phyloP scores from a whole-genome alignment of 1,284 basidiomycete genomes.

The Meira miltonrushii region DNA sequence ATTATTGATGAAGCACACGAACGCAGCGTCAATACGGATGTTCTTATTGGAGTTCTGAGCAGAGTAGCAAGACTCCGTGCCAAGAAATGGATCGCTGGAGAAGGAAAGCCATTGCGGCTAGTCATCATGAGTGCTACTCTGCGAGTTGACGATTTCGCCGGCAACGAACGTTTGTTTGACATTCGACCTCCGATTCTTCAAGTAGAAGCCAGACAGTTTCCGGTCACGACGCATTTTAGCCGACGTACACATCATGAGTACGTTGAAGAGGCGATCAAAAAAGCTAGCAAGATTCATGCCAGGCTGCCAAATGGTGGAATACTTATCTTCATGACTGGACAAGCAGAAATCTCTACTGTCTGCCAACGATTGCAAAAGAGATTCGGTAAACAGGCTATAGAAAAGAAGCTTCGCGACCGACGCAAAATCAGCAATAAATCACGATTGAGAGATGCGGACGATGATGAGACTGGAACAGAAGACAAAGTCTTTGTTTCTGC shows the following conservation, averaged over 20 bases:
- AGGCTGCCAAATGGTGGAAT: slow-evolving; percentile 68
- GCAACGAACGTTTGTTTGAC: slow-evolving; percentile 76
- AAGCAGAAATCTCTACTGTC: slow-evolving; percentile 67
- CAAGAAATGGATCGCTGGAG: slow-evolving; percentile 40
- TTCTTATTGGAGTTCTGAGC: slow-evolving; percentile 90
- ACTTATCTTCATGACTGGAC: slow-evolving; percentile 71
- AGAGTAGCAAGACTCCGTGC: slow-evolving; percentile 79
- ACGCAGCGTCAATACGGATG: slow-evolving; percentile 95
- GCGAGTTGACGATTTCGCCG: slow-evolving; percentile 84
- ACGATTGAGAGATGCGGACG: slow-evolving; percentile 10
- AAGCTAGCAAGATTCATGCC: slow-evolving; percentile 74
- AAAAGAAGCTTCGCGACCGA: slow-evolving; percentile 30
- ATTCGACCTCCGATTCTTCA: slow-evolving; percentile 82
- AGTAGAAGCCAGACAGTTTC: slow-evolving; percentile 84
- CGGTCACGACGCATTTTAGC: slow-evolving; percentile 91
- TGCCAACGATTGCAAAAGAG: slow-evolving; percentile 70
- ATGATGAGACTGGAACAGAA: slow-evolving; percentile 26
- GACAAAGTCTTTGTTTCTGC: slow-evolving; percentile 20
- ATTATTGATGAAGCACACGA: slow-evolving; percentile 98
- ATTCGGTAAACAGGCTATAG: slow-evolving; percentile 67
- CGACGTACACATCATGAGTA: slow-evolving; percentile 81
- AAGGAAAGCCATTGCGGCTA: slow-evolving; percentile 70
- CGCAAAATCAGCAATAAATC: slow-evolving; percentile 7
- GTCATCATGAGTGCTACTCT: slow-evolving; percentile 99
- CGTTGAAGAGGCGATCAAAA: slow-evolving; percentile 81